These are phyloP conservation scores for Sutorius australiensis DNA, from an alignment of 768 basidiomycete genomes.

Conservation along the genomic window DNA sequence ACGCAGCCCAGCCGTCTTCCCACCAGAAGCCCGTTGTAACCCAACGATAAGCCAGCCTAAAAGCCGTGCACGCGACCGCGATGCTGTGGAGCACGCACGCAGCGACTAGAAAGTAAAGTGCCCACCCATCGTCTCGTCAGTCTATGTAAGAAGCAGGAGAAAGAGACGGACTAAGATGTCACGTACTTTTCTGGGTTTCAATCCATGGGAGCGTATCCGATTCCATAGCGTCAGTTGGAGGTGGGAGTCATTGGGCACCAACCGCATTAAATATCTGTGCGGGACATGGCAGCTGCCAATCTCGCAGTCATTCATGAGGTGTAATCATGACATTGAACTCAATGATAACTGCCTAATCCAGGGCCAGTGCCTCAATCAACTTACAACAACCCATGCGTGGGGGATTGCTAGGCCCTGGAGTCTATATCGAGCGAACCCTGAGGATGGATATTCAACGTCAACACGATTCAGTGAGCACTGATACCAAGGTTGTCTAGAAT, in stretches of 20 bases:
- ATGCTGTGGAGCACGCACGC: constrained; percentile 13
- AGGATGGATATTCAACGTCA: too few relatives aligned
- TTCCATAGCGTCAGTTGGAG: not conserved
- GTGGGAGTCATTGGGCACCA: not conserved
- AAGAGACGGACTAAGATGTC: not conserved
- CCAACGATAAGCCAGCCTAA: constrained; percentile 22
- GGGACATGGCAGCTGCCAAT: not conserved
- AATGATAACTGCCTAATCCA: too few relatives aligned
- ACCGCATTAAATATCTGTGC: not conserved
- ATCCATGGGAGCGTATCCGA: constrained; percentile 8
- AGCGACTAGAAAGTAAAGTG: constrained; percentile 11
- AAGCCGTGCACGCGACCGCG: constrained; percentile 23
- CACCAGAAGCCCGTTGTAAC: constrained; percentile 25
- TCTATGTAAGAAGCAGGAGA: not conserved
- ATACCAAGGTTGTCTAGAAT: too few relatives aligned
- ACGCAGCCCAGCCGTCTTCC: constrained; percentile 27
- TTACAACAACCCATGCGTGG: too few relatives aligned
- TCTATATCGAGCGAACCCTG: too few relatives aligned
- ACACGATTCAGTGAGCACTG: too few relatives aligned
- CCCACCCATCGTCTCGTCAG: not conserved
- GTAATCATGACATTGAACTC: not conserved
- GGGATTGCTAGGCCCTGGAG: too few relatives aligned
- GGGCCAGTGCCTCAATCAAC: too few relatives aligned
- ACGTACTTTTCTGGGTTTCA: constrained; percentile 14
- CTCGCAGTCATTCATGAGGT: not conserved